Evolutionary conservation across 345 rosid species (phyloP), one percentile per base, ranked within the genome.

Genomic region (Excoecaria cochinchinensis): DNA sequence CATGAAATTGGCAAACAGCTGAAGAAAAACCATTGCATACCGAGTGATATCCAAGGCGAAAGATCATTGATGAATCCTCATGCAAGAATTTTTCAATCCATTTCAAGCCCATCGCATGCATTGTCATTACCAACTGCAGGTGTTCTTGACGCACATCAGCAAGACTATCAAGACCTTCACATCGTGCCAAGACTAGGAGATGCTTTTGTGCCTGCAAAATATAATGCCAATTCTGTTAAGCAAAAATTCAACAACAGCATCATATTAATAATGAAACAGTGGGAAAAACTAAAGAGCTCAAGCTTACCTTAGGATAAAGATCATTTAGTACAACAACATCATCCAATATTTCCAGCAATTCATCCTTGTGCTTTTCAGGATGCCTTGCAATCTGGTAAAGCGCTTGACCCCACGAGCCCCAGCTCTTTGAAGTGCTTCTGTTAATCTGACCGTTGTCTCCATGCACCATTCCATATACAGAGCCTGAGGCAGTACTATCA

Each of bases 41-140:
- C 79, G 86, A 92, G 85, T 95, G 99, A 81, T 91, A 95, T 61
- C 99, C 99, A 56, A 95, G 94, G 75, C 98, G 94, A 84, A 95
- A 93, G 79, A 84, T 77, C 76, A 88, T 79, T 50, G 97, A 87
- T 0, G 89, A 78, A 79, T 93, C 94, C 77, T 93, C 98, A 50
- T 75, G 77, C 77, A 88, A 82, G 84, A 89, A 89, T 77, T 79
- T 88, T 83, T 88, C 69, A 5, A 88, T 88, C 90, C 96, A 95
- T 80, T 87, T 88, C 86, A 90, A 68, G 69, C 99, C 99, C 64
- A 85, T 87, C 42, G 79, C 51, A 78, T 95, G 92, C 97, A 95
- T 87, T 51, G 76, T 80, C 79, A 67, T 70, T 50, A 95, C 69
- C 67, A 91, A 76, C 56, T 82, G 85, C 59, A 90, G 83, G 82